Evolutionary conservation across 225 moss, liverwort and hornwort genomes (phyloP).

Genomic region (Anthoceros angustus): DNA sequence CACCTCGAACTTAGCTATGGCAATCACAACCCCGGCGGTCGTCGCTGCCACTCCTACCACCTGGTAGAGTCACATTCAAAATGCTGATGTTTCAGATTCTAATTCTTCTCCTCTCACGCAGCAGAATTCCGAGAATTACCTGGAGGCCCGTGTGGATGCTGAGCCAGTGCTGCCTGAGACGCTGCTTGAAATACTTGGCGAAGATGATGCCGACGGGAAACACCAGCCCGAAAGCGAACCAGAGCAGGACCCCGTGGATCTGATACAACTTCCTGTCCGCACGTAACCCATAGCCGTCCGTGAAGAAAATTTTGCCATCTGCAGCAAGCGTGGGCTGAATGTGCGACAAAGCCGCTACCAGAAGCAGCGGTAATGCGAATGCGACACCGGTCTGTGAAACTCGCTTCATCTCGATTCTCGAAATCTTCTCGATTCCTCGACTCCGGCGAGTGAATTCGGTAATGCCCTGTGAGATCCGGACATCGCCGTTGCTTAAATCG

Average conservation of each 20-base stretch:
- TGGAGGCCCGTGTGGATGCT: neutral
- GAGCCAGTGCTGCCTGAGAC: neutral
- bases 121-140: neutral
- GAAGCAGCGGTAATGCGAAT: neutral
- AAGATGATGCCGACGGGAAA: slow-evolving; percentile 2
- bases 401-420: neutral
- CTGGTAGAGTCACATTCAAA: neutral
- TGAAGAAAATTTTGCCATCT: too few relatives aligned
- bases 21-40: neutral
- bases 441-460: too few relatives aligned
- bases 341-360: neutral
- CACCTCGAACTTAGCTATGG: neutral
- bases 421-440: neutral
- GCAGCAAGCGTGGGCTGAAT: neutral
- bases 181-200: neutral
- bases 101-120: neutral
- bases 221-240: neutral
- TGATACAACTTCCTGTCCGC: neutral
- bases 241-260: neutral
- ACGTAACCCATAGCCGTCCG: neutral
- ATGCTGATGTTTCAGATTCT: neutral
- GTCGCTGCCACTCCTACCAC: neutral
- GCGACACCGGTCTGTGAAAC: neutral
- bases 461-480: too few relatives aligned
- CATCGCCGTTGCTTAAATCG: too few relatives aligned